These are phyloP conservation scores for Exobasidium cylindrosporum DNA, from an alignment of 1,284 basidiomycete species.

Conservation along the genomic window DNA sequence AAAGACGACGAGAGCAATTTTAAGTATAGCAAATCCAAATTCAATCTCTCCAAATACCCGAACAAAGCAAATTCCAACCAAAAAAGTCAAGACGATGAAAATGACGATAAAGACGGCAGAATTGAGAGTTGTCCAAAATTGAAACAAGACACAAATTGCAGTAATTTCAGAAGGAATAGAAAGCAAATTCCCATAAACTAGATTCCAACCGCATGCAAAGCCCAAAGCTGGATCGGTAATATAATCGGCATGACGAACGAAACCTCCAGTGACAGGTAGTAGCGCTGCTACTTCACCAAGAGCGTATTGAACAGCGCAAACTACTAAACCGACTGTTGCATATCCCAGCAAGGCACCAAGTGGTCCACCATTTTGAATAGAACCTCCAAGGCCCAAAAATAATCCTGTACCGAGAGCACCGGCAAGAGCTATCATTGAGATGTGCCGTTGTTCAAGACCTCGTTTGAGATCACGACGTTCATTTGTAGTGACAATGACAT, in stretches of 20 bases:
- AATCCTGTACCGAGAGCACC: conserved; percentile 43
- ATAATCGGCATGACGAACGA: conserved; percentile 56
- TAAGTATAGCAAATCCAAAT: conserved; percentile 56
- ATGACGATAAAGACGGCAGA: conserved; percentile 33
- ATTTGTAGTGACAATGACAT: neutral
- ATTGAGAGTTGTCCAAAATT: conserved; percentile 29
- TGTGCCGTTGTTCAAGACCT: conserved; percentile 25
- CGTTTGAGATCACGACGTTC: conserved; percentile 5
- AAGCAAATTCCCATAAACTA: conserved; percentile 39
- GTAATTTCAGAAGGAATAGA: conserved; percentile 57
- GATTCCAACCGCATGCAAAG: conserved; percentile 52
- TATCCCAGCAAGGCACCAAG: conserved; percentile 38
- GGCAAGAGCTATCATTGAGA: conserved; percentile 41
- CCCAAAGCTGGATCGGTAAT: conserved; percentile 58
- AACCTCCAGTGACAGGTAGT: conserved; percentile 57
- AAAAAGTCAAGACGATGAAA: conserved; percentile 25
- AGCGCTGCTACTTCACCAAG: conserved; percentile 58
- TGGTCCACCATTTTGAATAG: conserved; percentile 37
- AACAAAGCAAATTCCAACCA: conserved; percentile 58
- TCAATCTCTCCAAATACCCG: conserved; percentile 68
- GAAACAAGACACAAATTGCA: conserved; percentile 52
- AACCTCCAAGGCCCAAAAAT: conserved; percentile 31
- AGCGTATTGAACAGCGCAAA: conserved; percentile 35
- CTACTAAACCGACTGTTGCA: conserved; percentile 31
- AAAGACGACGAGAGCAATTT: conserved; percentile 22